Conservation (phyloP, 1,284 basidiomycete genomes). For the Papiliotrema terrestris region DNA sequence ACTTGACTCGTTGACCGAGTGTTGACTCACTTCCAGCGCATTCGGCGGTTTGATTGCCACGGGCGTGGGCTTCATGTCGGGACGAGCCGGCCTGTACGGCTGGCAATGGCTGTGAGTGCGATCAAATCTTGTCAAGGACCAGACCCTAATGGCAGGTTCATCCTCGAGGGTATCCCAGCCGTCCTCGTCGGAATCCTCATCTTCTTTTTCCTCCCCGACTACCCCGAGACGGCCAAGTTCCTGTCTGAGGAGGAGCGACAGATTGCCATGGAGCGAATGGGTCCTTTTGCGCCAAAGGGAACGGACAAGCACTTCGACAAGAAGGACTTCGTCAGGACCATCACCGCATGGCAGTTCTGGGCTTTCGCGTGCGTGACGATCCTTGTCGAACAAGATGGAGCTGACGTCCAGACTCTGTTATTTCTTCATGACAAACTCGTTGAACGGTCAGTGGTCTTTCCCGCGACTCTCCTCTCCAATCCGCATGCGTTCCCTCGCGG, state of each 20-base stretch:
- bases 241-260: conserved; percentile 66
- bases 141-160: conserved; percentile 35
- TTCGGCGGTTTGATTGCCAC: conserved; percentile 34
- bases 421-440: conserved; percentile 65
- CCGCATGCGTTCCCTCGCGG: no score
- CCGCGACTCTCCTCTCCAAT: no score
- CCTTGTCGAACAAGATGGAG: conserved; percentile 55
- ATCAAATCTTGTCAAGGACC: not conserved
- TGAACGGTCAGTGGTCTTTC: not conserved
- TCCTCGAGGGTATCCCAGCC: conserved; percentile 54
- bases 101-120: conserved; percentile 32
- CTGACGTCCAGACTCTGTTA: conserved; percentile 63
- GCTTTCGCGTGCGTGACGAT: conserved; percentile 16
- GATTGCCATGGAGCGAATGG: conserved; percentile 67
- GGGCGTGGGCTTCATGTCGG: conserved; percentile 31
- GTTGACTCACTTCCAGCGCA: conserved; percentile 5
- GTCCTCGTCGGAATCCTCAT: conserved; percentile 49
- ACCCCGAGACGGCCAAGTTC: conserved; percentile 53
- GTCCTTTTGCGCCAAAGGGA: conserved; percentile 61
- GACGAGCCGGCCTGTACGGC: conserved; percentile 23
- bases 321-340: conserved; percentile 20
- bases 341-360: conserved; percentile 35
- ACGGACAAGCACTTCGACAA: conserved; percentile 40
- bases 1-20: no score
- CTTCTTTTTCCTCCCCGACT: conserved; percentile 52